phyloP scores from a whole-genome alignment of 768 basidiomycete genomes.

The Saitozyma podzolica region DNA sequence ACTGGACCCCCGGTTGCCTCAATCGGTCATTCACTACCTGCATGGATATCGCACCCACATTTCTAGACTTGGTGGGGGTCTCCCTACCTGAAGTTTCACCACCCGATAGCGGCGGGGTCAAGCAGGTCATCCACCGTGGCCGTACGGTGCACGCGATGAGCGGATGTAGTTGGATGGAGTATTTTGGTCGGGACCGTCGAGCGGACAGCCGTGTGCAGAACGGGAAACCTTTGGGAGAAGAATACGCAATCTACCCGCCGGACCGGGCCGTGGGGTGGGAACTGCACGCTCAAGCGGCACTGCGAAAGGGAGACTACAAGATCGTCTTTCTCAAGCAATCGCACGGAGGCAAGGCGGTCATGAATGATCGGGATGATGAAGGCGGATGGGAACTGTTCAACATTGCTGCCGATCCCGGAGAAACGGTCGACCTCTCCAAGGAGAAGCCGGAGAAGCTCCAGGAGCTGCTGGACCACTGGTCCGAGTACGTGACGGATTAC shows the following conservation, averaged over 20 bases:
- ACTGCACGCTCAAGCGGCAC: too few species aligned
- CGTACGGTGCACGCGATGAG: constrained; percentile 28
- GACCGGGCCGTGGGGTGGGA: constrained; percentile 6
- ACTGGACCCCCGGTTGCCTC: constrained; percentile 1
- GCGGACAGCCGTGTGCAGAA: too few species aligned
- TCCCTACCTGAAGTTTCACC: not conserved
- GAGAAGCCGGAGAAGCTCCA: constrained; percentile 17
- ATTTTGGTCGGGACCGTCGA: constrained; percentile 11
- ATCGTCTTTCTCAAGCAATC: too few species aligned
- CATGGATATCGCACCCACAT: constrained; percentile 48
- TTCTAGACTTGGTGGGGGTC: constrained; percentile 11
- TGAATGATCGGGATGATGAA: constrained; percentile 32
- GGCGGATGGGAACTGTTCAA: constrained; percentile 38
- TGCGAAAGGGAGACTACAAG: too few species aligned
- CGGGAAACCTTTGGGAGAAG: too few species aligned
- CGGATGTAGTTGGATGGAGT: constrained; percentile 39
- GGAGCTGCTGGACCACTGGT: constrained; percentile 19
- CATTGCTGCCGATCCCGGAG: constrained; percentile 17
- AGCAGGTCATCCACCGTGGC: constrained; percentile 20
- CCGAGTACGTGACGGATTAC: constrained; percentile 10
- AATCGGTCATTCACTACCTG: constrained; percentile 43
- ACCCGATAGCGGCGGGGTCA: too few species aligned
- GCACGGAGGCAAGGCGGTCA: constrained; percentile 37
- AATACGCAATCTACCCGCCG: constrained; percentile 32
- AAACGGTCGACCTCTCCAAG: constrained; percentile 17